Evolutionary conservation across 345 rosid species (phyloP).

Genomic region (Angophora floribunda): DNA sequence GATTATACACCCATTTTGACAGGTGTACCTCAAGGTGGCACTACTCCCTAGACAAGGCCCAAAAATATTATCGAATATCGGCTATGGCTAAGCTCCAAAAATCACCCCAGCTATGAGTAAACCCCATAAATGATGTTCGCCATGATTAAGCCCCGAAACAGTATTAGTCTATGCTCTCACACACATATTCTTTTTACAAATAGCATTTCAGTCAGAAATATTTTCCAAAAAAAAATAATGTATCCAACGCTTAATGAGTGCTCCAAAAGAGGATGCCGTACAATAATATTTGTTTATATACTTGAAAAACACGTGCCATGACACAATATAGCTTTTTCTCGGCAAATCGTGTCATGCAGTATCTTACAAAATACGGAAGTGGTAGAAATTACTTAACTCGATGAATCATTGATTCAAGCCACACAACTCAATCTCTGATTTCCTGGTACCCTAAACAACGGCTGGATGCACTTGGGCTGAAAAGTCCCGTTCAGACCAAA

Average conservation of each 20-base stretch:
- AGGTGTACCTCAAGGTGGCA: neutral
- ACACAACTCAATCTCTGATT: no score
- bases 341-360: neutral
- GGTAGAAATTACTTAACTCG: no score
- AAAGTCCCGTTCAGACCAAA: no score
- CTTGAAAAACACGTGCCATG: neutral
- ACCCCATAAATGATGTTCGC: neutral
- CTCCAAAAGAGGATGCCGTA: accelerated
- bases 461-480: no score
- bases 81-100: no score
- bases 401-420: no score
- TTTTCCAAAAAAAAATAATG: neutral
- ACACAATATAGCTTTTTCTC: neutral
- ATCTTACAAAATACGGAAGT: neutral
- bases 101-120: neutral
- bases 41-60: neutral
- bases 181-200: neutral
- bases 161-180: neutral
- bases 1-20: no score
- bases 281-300: neutral
- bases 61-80: neutral
- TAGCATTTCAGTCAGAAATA: neutral
- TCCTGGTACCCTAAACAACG: no score
- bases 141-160: accelerated
- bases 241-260: neutral